These are phyloP conservation scores for Blastobotrys proliferans DNA, from an alignment of 1,139 yeast species.

Conservation along the genomic window DNA sequence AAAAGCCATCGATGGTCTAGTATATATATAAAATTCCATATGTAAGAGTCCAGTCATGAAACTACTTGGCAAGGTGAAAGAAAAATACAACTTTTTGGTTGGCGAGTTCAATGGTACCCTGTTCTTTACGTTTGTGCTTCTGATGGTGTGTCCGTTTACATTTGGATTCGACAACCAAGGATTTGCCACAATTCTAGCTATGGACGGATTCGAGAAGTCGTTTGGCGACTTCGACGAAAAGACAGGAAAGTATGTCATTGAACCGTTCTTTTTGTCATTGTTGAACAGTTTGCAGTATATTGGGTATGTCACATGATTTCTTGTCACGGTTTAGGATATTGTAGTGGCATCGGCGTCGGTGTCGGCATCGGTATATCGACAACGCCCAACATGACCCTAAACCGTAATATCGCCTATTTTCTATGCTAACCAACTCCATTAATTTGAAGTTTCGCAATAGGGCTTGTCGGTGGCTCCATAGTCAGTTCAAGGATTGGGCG, in stretches of 20 bases:
- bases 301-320: too few species aligned
- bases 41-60: too few species aligned
- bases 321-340: too few species aligned
- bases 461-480: background rate
- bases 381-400: too few species aligned
- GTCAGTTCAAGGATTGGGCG: constrained; percentile 2
- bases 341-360: too few species aligned
- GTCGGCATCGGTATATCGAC: too few species aligned
- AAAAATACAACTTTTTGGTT: too few species aligned
- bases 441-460: constrained; percentile 2
- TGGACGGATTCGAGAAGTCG: constrained; percentile 2
- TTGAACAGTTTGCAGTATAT: constrained; percentile 5
- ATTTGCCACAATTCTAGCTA: constrained; percentile 3
- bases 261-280: background rate
- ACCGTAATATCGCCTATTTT: too few species aligned
- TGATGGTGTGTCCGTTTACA: constrained; percentile 2
- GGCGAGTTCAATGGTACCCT: background rate
- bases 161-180: constrained; percentile 7
- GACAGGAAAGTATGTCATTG: constrained; percentile 1
- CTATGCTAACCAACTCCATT: too few species aligned
- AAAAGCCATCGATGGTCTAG: too few species aligned
- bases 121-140: background rate
- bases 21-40: too few species aligned
- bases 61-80: too few species aligned
- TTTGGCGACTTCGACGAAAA: background rate